Evolutionary conservation across 306 rosid species (phyloP), one percentile per base, ranked within the genome.

Genomic region (Betula pendula): DNA sequence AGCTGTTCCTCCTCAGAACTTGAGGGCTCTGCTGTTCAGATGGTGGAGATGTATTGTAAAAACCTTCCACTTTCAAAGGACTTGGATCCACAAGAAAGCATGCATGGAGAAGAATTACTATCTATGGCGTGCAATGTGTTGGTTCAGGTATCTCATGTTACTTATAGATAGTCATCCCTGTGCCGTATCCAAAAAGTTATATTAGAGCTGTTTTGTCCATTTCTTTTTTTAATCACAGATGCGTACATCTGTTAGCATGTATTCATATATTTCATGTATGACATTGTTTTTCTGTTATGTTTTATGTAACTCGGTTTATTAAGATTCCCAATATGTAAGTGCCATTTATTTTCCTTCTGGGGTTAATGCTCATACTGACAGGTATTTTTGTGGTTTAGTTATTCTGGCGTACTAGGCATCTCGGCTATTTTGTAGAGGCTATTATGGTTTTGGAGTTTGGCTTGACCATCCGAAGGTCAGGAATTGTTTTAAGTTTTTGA

Each of bases 21-120:
- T 73, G 91, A 89, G 85, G 84, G 48, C 47, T 86, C 83, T 76
- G 90, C 90, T 75, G 85, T 84, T 74, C 94, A 91, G 80, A 91
- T 93, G 97, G 87, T 83, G 67, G 90, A 93, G 72, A 75, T 91
- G 86, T 93, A 88, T 78, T 88, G 94, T 89, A 85, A 88, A 85
- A 86, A 81, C 84, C 96, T 96, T 83, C 83, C 90, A 58, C 97
- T 96, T 75, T 96, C 98, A 25, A 93, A 87, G 79, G 96, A 87
- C 81, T 81, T 93, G 88, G 98, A 96, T 89, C 91, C 93, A 35
- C 99, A 93, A 83, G 99, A 96, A 87, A 78, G 81, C 72, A 86
- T 87, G 92, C 87, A 91, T 68, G 98, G 97, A n/a, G 98, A 93
- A 83, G 99, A 96, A 86, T 89, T 93, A 73, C 89, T 96, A 66